Conservation (phyloP, 148 eudicot species). For the Rhododendron kiyosumense region DNA sequence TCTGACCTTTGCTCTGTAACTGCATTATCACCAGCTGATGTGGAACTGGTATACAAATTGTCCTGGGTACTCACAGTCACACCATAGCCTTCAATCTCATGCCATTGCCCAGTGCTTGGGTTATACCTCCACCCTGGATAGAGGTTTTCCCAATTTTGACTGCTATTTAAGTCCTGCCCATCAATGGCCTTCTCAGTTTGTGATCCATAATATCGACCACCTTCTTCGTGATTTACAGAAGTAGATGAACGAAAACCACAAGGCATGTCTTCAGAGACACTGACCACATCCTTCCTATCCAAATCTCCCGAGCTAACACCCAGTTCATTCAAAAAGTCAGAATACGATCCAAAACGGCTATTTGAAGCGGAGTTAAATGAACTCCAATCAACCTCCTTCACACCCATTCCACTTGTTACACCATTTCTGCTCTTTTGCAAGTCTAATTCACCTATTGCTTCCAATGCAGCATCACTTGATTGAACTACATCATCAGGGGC, state of each 20-base stretch:
- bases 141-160: constrained; percentile 50
- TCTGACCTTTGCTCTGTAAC: constrained; percentile 25
- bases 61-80: constrained; percentile 28
- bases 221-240: background rate
- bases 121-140: constrained; percentile 83
- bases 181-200: constrained; percentile 21
- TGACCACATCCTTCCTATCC: constrained; percentile 9
- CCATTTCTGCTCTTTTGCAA: constrained; percentile 18
- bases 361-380: constrained; percentile 38
- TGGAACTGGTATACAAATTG: constrained; percentile 5
- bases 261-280: background rate
- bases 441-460: constrained; percentile 19
- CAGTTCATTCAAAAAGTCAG: constrained; percentile 54
- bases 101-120: constrained; percentile 60
- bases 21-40: constrained; percentile 19
- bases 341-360: constrained; percentile 32
- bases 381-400: constrained; percentile 83
- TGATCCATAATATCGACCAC: background rate
- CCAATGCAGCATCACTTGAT: constrained; percentile 17
- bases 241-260: background rate
- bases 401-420: constrained; percentile 35
- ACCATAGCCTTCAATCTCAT: constrained; percentile 44
- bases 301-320: constrained; percentile 32
- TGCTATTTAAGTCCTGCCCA: constrained; percentile 33
- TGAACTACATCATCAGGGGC: constrained; percentile 25